These are phyloP conservation scores for Amylostereum areolatum DNA, from an alignment of 1,284 basidiomycete genomes.

Conservation along the genomic window DNA sequence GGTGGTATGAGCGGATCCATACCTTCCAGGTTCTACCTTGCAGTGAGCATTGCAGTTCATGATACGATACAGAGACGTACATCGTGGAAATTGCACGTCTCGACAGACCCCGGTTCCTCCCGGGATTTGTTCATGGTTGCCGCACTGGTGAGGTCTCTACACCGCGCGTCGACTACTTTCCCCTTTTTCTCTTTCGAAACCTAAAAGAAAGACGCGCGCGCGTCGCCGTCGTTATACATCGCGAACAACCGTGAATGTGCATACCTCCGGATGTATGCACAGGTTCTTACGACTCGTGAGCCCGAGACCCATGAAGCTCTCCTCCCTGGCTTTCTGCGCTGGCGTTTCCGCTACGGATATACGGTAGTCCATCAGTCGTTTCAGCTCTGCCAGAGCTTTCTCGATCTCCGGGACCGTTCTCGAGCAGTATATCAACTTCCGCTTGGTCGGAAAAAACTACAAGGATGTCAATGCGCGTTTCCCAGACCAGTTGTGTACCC, in stretches of 20 bases:
- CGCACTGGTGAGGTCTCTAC: constrained; percentile 91
- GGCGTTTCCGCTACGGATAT: constrained; percentile 62
- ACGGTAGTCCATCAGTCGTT: constrained; percentile 91
- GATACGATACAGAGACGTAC: constrained; percentile 34
- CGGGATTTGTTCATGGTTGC: constrained; percentile 83
- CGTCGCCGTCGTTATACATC: neutral
- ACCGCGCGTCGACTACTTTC: constrained; percentile 93
- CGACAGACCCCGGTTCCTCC: constrained; percentile 86
- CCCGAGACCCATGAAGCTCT: constrained; percentile 84
- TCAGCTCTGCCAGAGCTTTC: constrained; percentile 95
- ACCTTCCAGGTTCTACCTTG: constrained; percentile 62
- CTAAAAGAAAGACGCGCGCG: constrained; percentile 30
- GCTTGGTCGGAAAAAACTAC: constrained; percentile 85
- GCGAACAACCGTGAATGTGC: constrained; percentile 16
- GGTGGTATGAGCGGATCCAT: constrained; percentile 81
- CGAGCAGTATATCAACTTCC: constrained; percentile 98
- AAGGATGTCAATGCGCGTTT: neutral
- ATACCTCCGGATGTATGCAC: constrained; percentile 91
- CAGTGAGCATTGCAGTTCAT: neutral
- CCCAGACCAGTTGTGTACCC: neutral
- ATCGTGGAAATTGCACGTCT: constrained; percentile 95
- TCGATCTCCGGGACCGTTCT: constrained; percentile 99
- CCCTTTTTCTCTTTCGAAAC: constrained; percentile 98
- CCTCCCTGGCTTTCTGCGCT: constrained; percentile 76
- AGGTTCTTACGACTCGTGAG: constrained; percentile 95